Evolutionary conservation across 1,139 yeast genomes (phyloP).

Genomic region (Yamadazyma conglobata): DNA sequence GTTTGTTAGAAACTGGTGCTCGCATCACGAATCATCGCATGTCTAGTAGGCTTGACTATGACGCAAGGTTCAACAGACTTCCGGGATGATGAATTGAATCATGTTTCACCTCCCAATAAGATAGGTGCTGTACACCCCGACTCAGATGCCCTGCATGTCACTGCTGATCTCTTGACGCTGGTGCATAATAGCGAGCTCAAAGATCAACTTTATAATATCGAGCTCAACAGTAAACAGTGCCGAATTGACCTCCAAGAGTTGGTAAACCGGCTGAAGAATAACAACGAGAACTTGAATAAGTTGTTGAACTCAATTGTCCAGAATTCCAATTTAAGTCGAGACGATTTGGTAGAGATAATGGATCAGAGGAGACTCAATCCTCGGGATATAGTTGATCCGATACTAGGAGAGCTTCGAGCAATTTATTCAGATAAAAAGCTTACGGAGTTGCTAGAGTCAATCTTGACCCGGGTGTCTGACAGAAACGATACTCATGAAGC

Average conservation of each 20-base stretch:
- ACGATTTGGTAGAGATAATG: conserved; percentile 16
- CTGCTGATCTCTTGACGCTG: too few relatives aligned
- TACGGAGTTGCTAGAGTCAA: conserved; percentile 18
- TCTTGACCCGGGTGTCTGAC: conserved; percentile 12
- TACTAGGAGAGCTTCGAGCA: conserved; percentile 23
- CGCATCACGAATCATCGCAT: too few relatives aligned
- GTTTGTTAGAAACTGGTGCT: too few relatives aligned
- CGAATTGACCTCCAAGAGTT: conserved; percentile 36
- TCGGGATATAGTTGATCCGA: conserved; percentile 23
- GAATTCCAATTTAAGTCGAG: conserved; percentile 21
- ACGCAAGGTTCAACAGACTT: too few relatives aligned
- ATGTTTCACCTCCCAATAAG: too few relatives aligned
- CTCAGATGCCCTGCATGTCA: too few relatives aligned
- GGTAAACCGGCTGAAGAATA: conserved; percentile 40
- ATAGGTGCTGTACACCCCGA: too few relatives aligned
- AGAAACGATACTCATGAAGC: conserved; percentile 5
- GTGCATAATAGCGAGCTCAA: neutral
- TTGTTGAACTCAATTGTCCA: conserved; percentile 31
- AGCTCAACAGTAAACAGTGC: conserved; percentile 34
- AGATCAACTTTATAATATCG: conserved; percentile 28
- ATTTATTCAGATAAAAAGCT: conserved; percentile 22
- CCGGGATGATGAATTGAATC: too few relatives aligned
- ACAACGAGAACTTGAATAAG: conserved; percentile 36
- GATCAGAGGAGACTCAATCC: conserved; percentile 12
- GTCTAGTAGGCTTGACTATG: too few relatives aligned